These are phyloP conservation scores for Scedosporium minutisporum DNA, from an alignment of 2,329 filamentous ascomycete species.

Conservation along the genomic window DNA sequence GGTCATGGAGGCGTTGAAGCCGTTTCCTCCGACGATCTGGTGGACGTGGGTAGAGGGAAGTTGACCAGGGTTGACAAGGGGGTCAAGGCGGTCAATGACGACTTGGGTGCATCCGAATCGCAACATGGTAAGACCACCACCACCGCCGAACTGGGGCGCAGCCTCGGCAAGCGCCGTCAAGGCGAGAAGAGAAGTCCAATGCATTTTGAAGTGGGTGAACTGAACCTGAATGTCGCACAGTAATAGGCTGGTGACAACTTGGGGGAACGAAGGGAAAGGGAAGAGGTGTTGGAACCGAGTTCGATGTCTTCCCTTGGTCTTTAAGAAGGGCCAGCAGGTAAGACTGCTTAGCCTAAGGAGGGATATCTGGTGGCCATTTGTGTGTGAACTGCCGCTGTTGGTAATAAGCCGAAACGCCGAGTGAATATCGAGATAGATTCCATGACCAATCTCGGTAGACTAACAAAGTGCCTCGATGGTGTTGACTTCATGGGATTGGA, in stretches of 20 bases:
- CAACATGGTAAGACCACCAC: conserved; percentile 8
- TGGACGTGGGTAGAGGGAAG: conserved; percentile 42
- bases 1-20: conserved; percentile 25
- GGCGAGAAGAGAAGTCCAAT: conserved; percentile 6
- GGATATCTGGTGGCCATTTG: neutral
- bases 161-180: conserved; percentile 2
- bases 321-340: neutral
- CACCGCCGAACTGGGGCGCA: conserved; percentile 5
- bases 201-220: conserved; percentile 1
- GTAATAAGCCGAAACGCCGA: neutral
- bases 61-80: conserved; percentile 22
- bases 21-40: conserved; percentile 34
- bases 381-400: neutral
- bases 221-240: neutral
- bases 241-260: neutral
- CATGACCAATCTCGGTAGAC: neutral
- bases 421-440: conserved; percentile 1
- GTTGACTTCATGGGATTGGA: neutral
- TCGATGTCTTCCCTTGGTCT: neutral
- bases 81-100: conserved; percentile 27
- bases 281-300: neutral
- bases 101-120: conserved; percentile 35
- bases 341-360: neutral
- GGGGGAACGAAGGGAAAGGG: neutral
- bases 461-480: neutral